A percentile compares a stretch with the other conserved stretches of the same genome.
These are phyloP conservation scores for Paraglomus brasilianum DNA, from an alignment of 192 early-diverging fungal species.

Conservation along the genomic window DNA sequence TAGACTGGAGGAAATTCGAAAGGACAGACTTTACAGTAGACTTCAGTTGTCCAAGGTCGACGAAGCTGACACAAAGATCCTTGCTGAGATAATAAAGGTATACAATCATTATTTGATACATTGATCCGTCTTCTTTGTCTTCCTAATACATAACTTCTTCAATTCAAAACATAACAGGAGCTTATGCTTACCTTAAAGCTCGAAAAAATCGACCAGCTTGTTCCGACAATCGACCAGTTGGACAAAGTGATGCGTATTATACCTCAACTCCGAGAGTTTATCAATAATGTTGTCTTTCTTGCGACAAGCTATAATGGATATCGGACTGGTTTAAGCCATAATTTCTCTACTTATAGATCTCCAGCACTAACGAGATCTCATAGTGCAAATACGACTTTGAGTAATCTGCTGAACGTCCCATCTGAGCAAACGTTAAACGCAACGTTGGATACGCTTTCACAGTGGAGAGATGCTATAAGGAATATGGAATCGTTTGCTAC, in stretches of 20 bases:
- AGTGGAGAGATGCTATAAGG: neutral
- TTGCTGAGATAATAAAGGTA: conserved; percentile 3
- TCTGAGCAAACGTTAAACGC: neutral
- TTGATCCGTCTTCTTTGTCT: neutral
- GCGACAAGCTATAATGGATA: too few species aligned
- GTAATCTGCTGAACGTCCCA: too few species aligned
- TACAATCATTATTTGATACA: neutral
- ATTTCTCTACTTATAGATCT: neutral
- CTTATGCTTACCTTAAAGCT: conserved; percentile 6
- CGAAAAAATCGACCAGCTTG: neutral
- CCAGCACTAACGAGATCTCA: too few species aligned
- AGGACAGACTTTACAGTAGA: neutral
- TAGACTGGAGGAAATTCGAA: neutral
- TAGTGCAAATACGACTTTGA: too few species aligned
- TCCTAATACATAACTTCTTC: too few species aligned
- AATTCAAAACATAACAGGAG: too few species aligned
- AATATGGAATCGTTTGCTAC: neutral
- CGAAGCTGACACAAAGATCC: neutral
- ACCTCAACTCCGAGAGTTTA: conserved; percentile 12
- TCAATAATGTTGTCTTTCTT: neutral
- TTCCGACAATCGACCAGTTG: conserved; percentile 1
- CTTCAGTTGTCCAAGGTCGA: conserved; percentile 10
- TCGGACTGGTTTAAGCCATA: too few species aligned
- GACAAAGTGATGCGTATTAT: conserved; percentile 6
- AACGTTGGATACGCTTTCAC: neutral